phyloP scores from a whole-genome alignment of 1,284 basidiomycete genomes.

The Mycena sp. region DNA sequence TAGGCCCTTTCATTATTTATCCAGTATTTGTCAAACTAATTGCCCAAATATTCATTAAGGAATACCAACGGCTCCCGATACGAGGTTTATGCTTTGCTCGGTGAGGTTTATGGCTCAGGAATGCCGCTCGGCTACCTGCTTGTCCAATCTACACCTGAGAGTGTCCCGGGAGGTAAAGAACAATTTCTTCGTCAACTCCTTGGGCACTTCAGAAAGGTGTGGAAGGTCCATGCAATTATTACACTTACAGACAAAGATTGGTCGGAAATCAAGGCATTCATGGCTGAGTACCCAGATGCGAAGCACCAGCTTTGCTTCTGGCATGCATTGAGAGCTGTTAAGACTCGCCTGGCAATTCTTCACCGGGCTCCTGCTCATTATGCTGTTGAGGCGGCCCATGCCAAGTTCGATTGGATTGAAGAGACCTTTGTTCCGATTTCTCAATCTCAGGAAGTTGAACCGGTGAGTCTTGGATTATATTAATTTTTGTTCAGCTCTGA shows the following conservation, averaged over 20 bases:
- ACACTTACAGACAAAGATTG: conserved; percentile 35
- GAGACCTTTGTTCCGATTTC: conserved; percentile 33
- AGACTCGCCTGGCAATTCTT: conserved; percentile 33
- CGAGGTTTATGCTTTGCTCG: conserved; percentile 32
- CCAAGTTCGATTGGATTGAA: conserved; percentile 37
- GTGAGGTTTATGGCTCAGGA: conserved; percentile 35
- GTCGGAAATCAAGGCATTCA: conserved; percentile 36
- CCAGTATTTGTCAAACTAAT: not conserved
- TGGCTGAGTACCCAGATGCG: conserved; percentile 31
- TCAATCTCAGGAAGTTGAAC: conserved; percentile 21
- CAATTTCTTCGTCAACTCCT: conserved; percentile 27
- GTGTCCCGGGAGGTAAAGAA: conserved; percentile 23
- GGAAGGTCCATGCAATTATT: conserved; percentile 20
- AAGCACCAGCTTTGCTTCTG: conserved; percentile 45
- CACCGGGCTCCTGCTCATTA: conserved; percentile 31
- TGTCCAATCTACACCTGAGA: conserved; percentile 22
- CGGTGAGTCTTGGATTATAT: not conserved
- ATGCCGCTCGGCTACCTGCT: conserved; percentile 31
- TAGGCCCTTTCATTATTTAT: not conserved
- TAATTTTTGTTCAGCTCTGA: too few species aligned
- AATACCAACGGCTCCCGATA: conserved; percentile 32
- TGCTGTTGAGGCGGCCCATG: conserved; percentile 28
- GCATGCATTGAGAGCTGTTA: conserved; percentile 40
- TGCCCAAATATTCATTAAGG: conserved; percentile 12
- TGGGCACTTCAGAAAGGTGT: conserved; percentile 16